Evolutionary conservation across 106 monocot genomes (phyloP), one percentile per base, ranked within the genome.

Genomic region (Platanthera zijinensis): DNA sequence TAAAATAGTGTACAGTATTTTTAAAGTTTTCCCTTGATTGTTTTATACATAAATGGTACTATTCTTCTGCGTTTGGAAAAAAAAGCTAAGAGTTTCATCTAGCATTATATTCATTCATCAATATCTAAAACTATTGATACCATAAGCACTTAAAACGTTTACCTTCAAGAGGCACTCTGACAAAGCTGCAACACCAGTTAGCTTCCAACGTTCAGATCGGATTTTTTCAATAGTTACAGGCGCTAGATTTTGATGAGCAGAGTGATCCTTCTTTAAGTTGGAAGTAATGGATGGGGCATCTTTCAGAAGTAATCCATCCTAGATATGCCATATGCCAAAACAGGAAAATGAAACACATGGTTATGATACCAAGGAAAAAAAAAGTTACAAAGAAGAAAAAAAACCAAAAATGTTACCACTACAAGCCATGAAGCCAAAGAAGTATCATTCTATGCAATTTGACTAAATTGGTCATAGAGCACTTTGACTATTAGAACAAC

Each of bases 251-350:
- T 22, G 80, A 61, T 51, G 66, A 50, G 21, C 47, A 75, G 32
- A 48, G 63, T 51, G 13, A 67, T 14, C 50, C 56, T 28, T 84
- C 59, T 80, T 90, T 6, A 53, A 39, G 28, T 25, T 86, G 15
- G 78, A 12, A 19, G 75, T 28, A 15, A 48, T 25, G 32, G 59
- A n/a, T 76, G 48, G 30, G 5, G 57, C 74, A 62, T 80, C 72
- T 77, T 85, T 88, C 21, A 80, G 89, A 45, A 87, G 78, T 5
- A 93, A 94, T 30, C 86, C 89, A 75, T 86, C 91, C 97, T 99
- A 72, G 19, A 14, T 3, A 51, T 50, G 46, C 10, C 51, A 19
- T 70, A 48, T 17, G 48, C 7, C 48, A 48, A 48, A 70, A 70
- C 7, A 70, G 14, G 17, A 48, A 17, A 70, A 70, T 30, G 17